Conservation (phyloP, 441 rosid genomes). For the Capsella rubella region DNA sequence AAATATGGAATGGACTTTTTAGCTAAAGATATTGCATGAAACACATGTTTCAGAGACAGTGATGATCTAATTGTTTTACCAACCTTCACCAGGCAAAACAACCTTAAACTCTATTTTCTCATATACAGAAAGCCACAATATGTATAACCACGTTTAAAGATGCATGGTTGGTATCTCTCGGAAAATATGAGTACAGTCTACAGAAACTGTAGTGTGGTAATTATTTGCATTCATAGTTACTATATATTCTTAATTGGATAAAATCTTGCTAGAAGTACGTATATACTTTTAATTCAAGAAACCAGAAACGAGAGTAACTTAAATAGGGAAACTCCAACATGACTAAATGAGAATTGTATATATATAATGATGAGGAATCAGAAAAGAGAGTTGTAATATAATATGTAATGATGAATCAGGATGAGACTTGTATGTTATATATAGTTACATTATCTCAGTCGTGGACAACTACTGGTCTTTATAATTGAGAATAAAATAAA, state of each 20-base stretch:
- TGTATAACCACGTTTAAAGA: not conserved
- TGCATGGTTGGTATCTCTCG: not conserved
- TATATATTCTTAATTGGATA: not conserved
- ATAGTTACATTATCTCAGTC: conserved; percentile 38
- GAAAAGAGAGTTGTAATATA: not conserved
- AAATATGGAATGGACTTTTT: not conserved
- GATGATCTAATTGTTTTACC: not conserved
- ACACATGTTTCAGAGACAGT: not conserved
- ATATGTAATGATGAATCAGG: too few species aligned
- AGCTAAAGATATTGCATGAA: conserved; percentile 8
- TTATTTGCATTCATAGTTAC: not conserved
- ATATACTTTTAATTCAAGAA: conserved; percentile 9
- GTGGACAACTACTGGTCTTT: conserved; percentile 42
- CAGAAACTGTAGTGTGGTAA: not conserved
- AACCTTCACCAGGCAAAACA: not conserved
- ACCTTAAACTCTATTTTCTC: not conserved
- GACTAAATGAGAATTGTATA: conserved; percentile 20
- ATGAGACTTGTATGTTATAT: not conserved
- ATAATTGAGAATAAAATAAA: conserved; percentile 25
- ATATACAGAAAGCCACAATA: not conserved
- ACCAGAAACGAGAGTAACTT: not conserved
- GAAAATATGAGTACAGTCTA: not conserved
- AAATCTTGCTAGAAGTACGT: too few species aligned
- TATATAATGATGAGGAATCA: conserved; percentile 5
- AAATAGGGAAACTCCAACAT: conserved; percentile 14